Evolutionary conservation across 1,139 yeast genomes (phyloP).

Genomic region (Kurtzmaniella quercitrusa): DNA sequence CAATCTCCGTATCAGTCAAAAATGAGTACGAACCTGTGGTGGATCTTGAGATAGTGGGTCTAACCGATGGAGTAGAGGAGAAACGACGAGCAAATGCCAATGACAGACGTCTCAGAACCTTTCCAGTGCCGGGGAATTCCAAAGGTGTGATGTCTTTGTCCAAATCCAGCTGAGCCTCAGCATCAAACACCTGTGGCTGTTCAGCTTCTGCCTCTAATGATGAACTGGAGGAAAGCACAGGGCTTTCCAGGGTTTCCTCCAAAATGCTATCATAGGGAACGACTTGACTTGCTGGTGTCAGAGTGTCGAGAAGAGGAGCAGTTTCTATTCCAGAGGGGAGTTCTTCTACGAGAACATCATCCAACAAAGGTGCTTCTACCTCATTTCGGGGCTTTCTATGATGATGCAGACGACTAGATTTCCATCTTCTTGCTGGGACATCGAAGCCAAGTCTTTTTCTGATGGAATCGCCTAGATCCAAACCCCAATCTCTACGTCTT

Average conservation of each 20-base stretch:
- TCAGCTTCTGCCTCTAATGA: background rate
- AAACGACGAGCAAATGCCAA: slow-evolving; percentile 37
- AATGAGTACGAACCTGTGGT: slow-evolving; percentile 11
- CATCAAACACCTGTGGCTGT: background rate
- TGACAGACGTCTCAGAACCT: slow-evolving; percentile 34
- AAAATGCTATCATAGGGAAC: background rate
- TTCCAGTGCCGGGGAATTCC: slow-evolving; percentile 12
- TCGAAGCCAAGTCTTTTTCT: slow-evolving; percentile 28
- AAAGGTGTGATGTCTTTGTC: background rate
- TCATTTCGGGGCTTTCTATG: background rate
- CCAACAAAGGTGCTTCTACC: background rate
- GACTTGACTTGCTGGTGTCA: background rate
- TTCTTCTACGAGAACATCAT: background rate
- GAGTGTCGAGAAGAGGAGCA: background rate
- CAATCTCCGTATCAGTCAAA: slow-evolving; percentile 4
- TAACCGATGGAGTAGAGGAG: slow-evolving; percentile 21
- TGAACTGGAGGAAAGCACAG: background rate
- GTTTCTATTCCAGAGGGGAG: background rate
- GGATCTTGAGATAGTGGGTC: slow-evolving; percentile 12
- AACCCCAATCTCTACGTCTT: slow-evolving; percentile 44
- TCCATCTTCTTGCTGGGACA: slow-evolving; percentile 33
- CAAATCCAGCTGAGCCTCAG: background rate
- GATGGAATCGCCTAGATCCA: slow-evolving; percentile 49
- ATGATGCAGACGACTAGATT: background rate
- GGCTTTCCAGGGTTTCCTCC: background rate